phyloP scores from a whole-genome alignment of 768 basidiomycete genomes.

The Coprinellus micaceus region DNA sequence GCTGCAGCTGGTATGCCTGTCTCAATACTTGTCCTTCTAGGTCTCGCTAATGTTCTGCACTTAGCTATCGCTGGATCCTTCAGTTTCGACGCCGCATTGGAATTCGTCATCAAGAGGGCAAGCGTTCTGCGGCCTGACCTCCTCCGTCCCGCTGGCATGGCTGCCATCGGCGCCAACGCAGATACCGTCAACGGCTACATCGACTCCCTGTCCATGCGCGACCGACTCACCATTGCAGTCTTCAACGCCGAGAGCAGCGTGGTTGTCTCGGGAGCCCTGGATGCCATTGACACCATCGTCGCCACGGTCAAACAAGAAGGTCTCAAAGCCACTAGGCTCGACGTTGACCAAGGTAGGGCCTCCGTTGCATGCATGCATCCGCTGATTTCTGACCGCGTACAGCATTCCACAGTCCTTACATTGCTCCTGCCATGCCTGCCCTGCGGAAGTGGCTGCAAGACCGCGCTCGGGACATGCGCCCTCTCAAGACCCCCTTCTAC shows the following conservation, averaged over 20 bases:
- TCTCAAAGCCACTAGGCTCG: constrained; percentile 23
- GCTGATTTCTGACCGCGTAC: not conserved
- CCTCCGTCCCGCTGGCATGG: constrained; percentile 29
- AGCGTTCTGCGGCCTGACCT: constrained; percentile 26
- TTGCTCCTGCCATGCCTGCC: constrained; percentile 24
- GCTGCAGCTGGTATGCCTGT: constrained; percentile 30
- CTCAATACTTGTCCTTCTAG: not conserved
- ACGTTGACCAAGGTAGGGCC: constrained; percentile 29
- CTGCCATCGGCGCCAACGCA: constrained; percentile 25
- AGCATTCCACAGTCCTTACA: constrained; percentile 36
- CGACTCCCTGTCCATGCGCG: constrained; percentile 17
- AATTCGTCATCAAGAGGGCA: constrained; percentile 29
- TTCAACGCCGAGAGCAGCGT: constrained; percentile 24
- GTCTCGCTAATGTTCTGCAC: not conserved
- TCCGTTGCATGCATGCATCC: not conserved
- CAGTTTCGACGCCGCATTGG: constrained; percentile 25
- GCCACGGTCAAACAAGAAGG: constrained; percentile 25
- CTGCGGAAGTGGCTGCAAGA: constrained; percentile 26
- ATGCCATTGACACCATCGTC: constrained; percentile 23
- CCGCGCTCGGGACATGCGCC: constrained; percentile 15
- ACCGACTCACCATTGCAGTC: constrained; percentile 26
- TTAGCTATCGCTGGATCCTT: constrained; percentile 28
- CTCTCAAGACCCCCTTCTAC: constrained; percentile 25
- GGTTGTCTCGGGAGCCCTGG: constrained; percentile 29
- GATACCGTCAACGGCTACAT: constrained; percentile 21